Evolutionary conservation across 2,329 filamentous ascomycete species (phyloP).

Genomic region (Curvularia verruculosa): DNA sequence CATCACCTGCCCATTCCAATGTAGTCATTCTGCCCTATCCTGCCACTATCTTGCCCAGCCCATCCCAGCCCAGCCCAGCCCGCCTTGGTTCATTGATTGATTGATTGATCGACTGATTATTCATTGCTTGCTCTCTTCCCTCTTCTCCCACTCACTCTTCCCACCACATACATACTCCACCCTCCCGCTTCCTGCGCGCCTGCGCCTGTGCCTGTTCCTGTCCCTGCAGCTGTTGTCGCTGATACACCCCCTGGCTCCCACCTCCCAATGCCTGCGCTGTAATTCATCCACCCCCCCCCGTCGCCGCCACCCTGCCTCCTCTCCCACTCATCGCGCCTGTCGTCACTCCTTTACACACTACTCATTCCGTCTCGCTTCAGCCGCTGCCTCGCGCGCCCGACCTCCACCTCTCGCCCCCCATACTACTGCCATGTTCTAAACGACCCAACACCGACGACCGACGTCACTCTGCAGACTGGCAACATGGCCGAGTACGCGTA

Average conservation of each 20-base stretch:
- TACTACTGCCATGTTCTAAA: slow-evolving; percentile 18
- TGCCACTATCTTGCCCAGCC: not conserved
- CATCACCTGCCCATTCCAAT: slow-evolving; percentile 25
- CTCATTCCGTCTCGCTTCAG: slow-evolving; percentile 10
- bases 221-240: not conserved
- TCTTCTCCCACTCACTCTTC: not conserved
- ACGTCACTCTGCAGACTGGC: slow-evolving; percentile 3
- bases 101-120: no score
- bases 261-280: slow-evolving; percentile 16
- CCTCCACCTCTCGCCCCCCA: slow-evolving; percentile 1
- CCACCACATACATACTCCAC: not conserved
- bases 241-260: slow-evolving; percentile 1
- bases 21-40: slow-evolving; percentile 8
- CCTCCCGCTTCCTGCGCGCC: not conserved
- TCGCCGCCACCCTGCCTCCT: not conserved
- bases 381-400: not conserved
- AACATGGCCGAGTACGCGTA: slow-evolving; percentile 38
- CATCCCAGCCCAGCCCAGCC: no score
- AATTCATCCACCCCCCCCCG: slow-evolving; percentile 11
- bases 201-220: not conserved
- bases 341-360: slow-evolving; percentile 46
- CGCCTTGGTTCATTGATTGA: no score
- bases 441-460: slow-evolving; percentile 7
- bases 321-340: slow-evolving; percentile 23
- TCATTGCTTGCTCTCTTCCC: not conserved